Conservation (phyloP, 257 asterid genomes). For the Rehmannia glutinosa region DNA sequence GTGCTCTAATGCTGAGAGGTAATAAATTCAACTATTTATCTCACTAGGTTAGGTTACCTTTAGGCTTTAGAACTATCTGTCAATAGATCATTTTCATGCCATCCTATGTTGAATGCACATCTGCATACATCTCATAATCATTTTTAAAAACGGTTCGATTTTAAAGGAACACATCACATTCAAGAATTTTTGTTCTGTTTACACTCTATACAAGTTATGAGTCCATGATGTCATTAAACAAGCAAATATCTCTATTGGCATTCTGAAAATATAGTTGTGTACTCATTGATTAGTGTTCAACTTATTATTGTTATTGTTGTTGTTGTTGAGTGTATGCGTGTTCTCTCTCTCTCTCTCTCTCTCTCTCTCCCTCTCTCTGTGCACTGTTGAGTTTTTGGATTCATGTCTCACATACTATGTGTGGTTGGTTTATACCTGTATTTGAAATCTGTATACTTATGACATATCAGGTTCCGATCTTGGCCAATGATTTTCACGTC, state of each 20-base stretch:
- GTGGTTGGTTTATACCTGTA: constrained; percentile 5
- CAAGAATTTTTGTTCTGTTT: background rate
- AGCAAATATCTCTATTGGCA: background rate
- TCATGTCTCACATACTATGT: background rate
- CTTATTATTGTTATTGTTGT: background rate
- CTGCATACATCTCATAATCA: background rate
- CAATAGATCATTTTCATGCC: background rate
- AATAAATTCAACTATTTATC: constrained; percentile 7
- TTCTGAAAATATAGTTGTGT: background rate
- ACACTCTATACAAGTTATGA: constrained; percentile 2
- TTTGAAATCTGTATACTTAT: background rate
- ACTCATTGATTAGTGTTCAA: background rate
- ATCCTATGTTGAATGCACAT: background rate
- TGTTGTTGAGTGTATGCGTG: background rate
- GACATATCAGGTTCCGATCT: constrained; percentile 2
- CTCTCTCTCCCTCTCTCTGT: background rate
- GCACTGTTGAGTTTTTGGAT: background rate
- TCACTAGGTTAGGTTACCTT: background rate
- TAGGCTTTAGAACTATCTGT: background rate
- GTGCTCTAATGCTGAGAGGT: constrained; percentile 83
- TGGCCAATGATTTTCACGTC: background rate
- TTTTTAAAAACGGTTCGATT: background rate
- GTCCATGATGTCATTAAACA: background rate
- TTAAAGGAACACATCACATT: background rate
- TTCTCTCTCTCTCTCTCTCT: background rate